These are phyloP conservation scores for Neurospora africana DNA, from an alignment of 495 filamentous ascomycete genomes.

Conservation along the genomic window DNA sequence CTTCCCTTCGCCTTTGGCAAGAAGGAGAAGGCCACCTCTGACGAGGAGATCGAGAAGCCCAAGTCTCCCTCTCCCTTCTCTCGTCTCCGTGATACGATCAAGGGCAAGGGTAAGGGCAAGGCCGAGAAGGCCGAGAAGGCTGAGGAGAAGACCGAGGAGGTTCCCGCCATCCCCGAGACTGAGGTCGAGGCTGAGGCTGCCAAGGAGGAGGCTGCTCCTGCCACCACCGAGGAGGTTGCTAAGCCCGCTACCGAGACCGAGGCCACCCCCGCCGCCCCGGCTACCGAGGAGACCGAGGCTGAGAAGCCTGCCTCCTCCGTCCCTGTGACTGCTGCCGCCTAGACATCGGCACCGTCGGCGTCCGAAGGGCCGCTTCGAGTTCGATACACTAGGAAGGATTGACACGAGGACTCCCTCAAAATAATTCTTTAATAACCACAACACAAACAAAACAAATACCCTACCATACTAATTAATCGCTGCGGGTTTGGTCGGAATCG, in stretches of 20 bases:
- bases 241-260: constrained; percentile 30
- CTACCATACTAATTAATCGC: constrained; percentile 22
- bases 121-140: constrained; percentile 39
- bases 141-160: constrained; percentile 33
- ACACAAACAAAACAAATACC: constrained; percentile 16
- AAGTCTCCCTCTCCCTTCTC: constrained; percentile 44
- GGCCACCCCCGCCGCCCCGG: constrained; percentile 29
- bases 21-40: constrained; percentile 40
- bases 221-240: constrained; percentile 29
- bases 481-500: constrained; percentile 37
- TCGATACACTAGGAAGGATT: constrained; percentile 10
- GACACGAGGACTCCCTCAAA: constrained; percentile 10
- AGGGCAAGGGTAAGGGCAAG: constrained; percentile 31
- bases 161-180: constrained; percentile 23
- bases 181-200: constrained; percentile 36
- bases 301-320: constrained; percentile 31
- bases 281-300: constrained; percentile 23
- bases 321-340: constrained; percentile 38
- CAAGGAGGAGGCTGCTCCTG: constrained; percentile 31
- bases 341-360: constrained; percentile 20
- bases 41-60: constrained; percentile 41
- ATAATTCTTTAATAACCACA: constrained; percentile 16
- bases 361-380: background rate
- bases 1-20: constrained; percentile 45
- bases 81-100: constrained; percentile 47